phyloP scores from a whole-genome alignment of 2,329 filamentous ascomycete species.

The Sclerotinia subarctica region DNA sequence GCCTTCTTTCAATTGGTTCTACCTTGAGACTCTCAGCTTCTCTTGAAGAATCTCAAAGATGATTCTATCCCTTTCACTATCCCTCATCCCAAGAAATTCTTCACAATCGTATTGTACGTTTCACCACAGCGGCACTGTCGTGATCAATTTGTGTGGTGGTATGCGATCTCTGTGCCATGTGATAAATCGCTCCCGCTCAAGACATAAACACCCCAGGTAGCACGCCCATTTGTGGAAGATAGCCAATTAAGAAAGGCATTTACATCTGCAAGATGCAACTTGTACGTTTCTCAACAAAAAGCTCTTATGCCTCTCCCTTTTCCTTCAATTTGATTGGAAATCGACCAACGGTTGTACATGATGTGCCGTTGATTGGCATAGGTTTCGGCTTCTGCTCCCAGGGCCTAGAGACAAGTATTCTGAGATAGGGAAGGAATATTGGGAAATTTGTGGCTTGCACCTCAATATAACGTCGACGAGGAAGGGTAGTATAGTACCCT shows the following conservation, averaged over 20 bases:
- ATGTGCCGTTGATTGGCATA: slow-evolving; percentile 10
- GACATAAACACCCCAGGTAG: slow-evolving; percentile 16
- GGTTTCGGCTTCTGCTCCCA: not conserved
- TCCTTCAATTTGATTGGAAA: slow-evolving; percentile 3
- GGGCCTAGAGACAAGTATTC: not conserved
- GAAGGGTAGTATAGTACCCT: not conserved
- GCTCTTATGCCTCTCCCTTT: not conserved
- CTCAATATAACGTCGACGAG: slow-evolving; percentile 16
- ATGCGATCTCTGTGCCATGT: slow-evolving; percentile 23
- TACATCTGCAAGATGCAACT: not conserved
- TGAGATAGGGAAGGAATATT: not conserved
- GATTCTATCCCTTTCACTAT: no score
- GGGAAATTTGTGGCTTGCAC: not conserved
- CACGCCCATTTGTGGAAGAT: slow-evolving; percentile 5
- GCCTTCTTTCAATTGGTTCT: not conserved
- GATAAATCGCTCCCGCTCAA: slow-evolving; percentile 20
- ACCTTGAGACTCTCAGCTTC: not conserved
- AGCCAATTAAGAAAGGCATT: not conserved
- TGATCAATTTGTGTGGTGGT: slow-evolving; percentile 17
- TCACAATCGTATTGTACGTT: slow-evolving; percentile 1
- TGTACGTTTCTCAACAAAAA: slow-evolving; percentile 9
- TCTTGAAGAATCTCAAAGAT: not conserved
- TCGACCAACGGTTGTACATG: slow-evolving; percentile 2
- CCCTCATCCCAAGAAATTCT: slow-evolving; percentile 8
- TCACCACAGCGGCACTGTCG: slow-evolving; percentile 21